Conservation (phyloP, 2,329 filamentous ascomycete genomes). For the Venturia pyrina region DNA sequence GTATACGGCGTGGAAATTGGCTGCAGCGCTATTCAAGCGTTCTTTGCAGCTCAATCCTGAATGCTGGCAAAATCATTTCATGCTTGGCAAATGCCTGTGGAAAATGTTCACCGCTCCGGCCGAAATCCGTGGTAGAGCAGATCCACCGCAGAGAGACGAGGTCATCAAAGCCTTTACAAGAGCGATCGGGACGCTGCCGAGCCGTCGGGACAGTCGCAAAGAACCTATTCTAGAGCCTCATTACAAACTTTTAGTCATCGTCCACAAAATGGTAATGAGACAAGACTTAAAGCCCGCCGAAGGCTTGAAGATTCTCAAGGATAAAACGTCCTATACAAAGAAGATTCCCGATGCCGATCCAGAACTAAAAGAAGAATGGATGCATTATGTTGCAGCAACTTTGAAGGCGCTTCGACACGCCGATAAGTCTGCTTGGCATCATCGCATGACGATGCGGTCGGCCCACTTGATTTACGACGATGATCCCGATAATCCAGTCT, state of each 20-base stretch:
- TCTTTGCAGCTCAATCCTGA: conserved; percentile 50
- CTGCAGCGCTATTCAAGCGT: conserved; percentile 48
- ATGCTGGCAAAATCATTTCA: conserved; percentile 59
- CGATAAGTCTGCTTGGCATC: conserved; percentile 92
- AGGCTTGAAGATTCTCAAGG: conserved; percentile 39
- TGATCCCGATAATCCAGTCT: conserved; percentile 36
- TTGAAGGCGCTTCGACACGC: conserved; percentile 52
- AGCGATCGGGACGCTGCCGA: conserved; percentile 52
- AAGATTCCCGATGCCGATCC: conserved; percentile 34
- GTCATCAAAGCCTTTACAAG: conserved; percentile 48
- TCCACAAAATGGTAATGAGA: conserved; percentile 66
- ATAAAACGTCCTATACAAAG: conserved; percentile 43
- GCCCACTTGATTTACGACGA: conserved; percentile 54
- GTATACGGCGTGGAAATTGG: conserved; percentile 56
- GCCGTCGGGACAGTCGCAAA: conserved; percentile 49
- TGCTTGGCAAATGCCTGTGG: conserved; percentile 62
- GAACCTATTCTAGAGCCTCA: conserved; percentile 85
- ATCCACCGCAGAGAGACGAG: conserved; percentile 22
- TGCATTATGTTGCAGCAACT: conserved; percentile 53
- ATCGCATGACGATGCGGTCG: conserved; percentile 73
- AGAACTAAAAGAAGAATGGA: conserved; percentile 41
- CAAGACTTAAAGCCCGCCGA: conserved; percentile 32
- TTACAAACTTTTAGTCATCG: conserved; percentile 75
- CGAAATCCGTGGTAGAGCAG: conserved; percentile 24
- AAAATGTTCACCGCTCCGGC: conserved; percentile 52